phyloP scores from a whole-genome alignment of 805 yeast genomes.

The Hanseniaspora jakobsenii region DNA sequence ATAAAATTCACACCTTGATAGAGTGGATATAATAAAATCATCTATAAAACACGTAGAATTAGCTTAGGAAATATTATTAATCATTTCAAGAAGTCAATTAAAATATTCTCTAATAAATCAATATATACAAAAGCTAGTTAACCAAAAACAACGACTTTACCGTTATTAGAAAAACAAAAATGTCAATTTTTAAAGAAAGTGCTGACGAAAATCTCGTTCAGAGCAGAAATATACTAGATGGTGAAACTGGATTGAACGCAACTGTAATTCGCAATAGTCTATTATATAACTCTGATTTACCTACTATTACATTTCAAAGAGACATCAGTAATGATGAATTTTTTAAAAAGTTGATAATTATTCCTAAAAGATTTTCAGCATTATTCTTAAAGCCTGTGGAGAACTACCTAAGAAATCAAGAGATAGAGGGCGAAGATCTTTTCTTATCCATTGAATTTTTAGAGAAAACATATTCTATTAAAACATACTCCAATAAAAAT shows the following conservation, averaged over 20 bases:
- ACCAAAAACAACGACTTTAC: too few relatives aligned
- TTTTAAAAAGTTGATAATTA: slow-evolving; percentile 6
- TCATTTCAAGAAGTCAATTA: too few relatives aligned
- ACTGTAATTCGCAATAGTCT: not conserved
- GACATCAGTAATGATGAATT: slow-evolving; percentile 3
- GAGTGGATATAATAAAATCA: too few relatives aligned
- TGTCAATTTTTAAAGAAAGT: slow-evolving; percentile 8
- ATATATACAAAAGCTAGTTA: too few relatives aligned
- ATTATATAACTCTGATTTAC: not conserved
- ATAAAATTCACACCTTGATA: too few relatives aligned
- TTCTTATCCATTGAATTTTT: not conserved
- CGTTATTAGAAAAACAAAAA: too few relatives aligned
- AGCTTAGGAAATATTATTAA: too few relatives aligned
- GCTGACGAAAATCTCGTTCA: slow-evolving; percentile 11
- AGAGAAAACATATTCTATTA: not conserved
- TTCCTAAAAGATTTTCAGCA: slow-evolving; percentile 1
- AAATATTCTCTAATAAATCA: too few relatives aligned
- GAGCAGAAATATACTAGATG: slow-evolving; percentile 3
- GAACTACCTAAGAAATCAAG: slow-evolving; percentile 1
- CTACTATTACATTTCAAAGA: not conserved
- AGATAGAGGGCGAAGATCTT: not conserved
- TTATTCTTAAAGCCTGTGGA: slow-evolving; percentile 1
- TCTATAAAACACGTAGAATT: too few relatives aligned
- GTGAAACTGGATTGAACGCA: not conserved
- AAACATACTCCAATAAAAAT: slow-evolving; percentile 7